phyloP scores from a whole-genome alignment of 164 flowering plant genomes.

The Magnolia sinica region DNA sequence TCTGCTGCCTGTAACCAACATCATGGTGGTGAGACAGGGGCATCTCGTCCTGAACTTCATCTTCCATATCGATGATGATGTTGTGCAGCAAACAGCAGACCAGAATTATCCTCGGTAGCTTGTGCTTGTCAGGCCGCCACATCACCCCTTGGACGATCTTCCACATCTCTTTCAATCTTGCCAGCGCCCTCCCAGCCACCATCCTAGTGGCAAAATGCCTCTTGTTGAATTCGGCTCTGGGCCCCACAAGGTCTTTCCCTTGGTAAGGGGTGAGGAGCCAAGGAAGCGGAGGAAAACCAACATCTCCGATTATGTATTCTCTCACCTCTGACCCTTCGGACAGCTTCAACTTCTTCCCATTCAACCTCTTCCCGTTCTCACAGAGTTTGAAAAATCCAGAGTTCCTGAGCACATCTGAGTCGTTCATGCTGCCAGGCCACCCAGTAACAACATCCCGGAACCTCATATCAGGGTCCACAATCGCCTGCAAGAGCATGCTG shows the following conservation, averaged over 20 bases:
- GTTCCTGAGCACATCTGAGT: slow-evolving; percentile 39
- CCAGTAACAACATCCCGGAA: slow-evolving; percentile 85
- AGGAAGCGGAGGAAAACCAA: slow-evolving; percentile 64
- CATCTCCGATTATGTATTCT: slow-evolving; percentile 79
- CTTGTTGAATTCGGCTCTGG: slow-evolving; percentile 59
- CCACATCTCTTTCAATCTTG: slow-evolving; percentile 83
- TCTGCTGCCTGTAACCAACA: slow-evolving; percentile 42
- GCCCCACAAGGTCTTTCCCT: slow-evolving; percentile 49
- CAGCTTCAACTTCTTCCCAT: slow-evolving; percentile 49
- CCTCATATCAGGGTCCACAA: slow-evolving; percentile 76
- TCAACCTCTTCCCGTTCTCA: slow-evolving; percentile 58
- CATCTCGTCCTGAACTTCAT: slow-evolving; percentile 56
- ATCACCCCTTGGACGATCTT: slow-evolving; percentile 69
- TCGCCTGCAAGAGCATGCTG: slow-evolving; percentile 81
- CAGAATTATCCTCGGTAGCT: slow-evolving; percentile 74
- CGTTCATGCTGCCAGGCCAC: slow-evolving; percentile 86
- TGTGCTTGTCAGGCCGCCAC: slow-evolving; percentile 94
- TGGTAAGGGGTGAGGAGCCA: slow-evolving; percentile 84
- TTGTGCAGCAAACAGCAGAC: slow-evolving; percentile 95
- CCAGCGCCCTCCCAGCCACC: slow-evolving; percentile 70
- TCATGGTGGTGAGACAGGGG: slow-evolving; percentile 56
- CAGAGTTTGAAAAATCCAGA: slow-evolving; percentile 65
- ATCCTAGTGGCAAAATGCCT: slow-evolving; percentile 57
- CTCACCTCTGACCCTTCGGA: slow-evolving; percentile 53
- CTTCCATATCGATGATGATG: slow-evolving; percentile 82